Evolutionary conservation across 192 early-diverging fungal genomes (phyloP).

Genomic region (Coemansia sp.): DNA sequence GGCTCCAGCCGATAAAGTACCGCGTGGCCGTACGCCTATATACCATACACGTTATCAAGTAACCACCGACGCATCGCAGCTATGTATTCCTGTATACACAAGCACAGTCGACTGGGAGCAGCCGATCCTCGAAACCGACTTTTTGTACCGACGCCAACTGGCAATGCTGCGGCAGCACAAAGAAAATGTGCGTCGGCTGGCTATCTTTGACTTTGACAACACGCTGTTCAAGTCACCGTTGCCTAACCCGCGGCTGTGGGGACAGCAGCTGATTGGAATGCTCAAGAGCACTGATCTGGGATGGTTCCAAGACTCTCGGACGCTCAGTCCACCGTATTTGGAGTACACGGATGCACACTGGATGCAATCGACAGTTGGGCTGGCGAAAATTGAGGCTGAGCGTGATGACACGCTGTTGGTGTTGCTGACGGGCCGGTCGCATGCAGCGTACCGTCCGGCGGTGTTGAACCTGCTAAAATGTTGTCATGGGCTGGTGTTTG

Average conservation of each 20-base stretch:
- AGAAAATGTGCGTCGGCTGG: constrained; percentile 27
- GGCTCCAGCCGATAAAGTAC: neutral
- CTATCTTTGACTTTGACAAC: constrained; percentile 68
- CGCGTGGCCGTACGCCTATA: neutral
- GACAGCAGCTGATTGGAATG: constrained; percentile 54
- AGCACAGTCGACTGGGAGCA: constrained; percentile 41
- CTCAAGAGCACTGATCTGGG: constrained; percentile 58
- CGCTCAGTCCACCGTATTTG: constrained; percentile 52
- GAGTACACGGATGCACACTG: constrained; percentile 38
- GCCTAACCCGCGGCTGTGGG: constrained; percentile 64
- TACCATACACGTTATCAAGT: constrained; percentile 4
- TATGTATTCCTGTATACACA: constrained; percentile 21
- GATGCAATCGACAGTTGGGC: constrained; percentile 21
- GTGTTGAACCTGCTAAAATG: constrained; percentile 41
- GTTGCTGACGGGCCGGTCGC: constrained; percentile 52
- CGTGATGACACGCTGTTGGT: constrained; percentile 39
- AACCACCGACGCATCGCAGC: neutral
- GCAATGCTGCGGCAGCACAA: constrained; percentile 32
- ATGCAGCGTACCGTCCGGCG: constrained; percentile 42
- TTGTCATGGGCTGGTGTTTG: constrained; percentile 50
- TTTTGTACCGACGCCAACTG: constrained; percentile 48
- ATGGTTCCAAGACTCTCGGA: constrained; percentile 64
- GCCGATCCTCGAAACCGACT: constrained; percentile 36
- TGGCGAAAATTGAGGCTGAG: constrained; percentile 13
- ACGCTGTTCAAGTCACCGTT: constrained; percentile 64